These are phyloP conservation scores for Ascochyta pisi DNA, from an alignment of 2,329 filamentous ascomycete species.

Conservation along the genomic window DNA sequence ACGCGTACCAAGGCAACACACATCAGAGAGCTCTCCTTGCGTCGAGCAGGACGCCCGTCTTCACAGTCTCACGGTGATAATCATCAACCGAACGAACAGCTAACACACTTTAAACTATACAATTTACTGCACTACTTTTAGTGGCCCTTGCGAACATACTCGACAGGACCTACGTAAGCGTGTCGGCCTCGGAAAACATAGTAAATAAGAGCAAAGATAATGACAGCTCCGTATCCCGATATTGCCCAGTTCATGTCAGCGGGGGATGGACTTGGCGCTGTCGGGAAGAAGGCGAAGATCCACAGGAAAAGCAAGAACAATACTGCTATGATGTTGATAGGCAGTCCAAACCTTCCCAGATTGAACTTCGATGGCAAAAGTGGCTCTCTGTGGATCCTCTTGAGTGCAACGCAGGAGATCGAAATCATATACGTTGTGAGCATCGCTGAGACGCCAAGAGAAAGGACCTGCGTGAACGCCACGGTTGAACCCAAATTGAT, in stretches of 20 bases:
- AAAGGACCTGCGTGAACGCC: slow-evolving; percentile 30
- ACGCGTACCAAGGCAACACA: too few relatives aligned
- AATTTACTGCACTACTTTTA: neutral
- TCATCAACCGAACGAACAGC: too few relatives aligned
- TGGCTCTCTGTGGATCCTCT: slow-evolving; percentile 51
- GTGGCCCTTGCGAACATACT: slow-evolving; percentile 20
- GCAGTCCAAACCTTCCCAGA: slow-evolving; percentile 53
- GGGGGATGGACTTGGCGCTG: slow-evolving; percentile 48
- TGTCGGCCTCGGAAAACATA: slow-evolving; percentile 51
- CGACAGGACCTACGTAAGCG: slow-evolving; percentile 44
- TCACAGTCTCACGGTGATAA: too few relatives aligned
- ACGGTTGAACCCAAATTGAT: slow-evolving; percentile 39
- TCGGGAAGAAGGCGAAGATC: slow-evolving; percentile 54
- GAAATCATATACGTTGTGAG: slow-evolving; percentile 45
- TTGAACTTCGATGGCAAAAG: slow-evolving; percentile 56
- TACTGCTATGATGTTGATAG: slow-evolving; percentile 52
- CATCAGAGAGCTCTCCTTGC: too few relatives aligned
- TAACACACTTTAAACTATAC: neutral
- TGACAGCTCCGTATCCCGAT: slow-evolving; percentile 51
- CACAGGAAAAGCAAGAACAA: slow-evolving; percentile 51
- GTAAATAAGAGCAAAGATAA: slow-evolving; percentile 52
- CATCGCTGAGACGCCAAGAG: slow-evolving; percentile 24
- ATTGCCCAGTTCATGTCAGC: slow-evolving; percentile 57
- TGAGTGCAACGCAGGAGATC: slow-evolving; percentile 55
- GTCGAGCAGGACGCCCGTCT: too few relatives aligned